Base-by-base conservation (phyloP, 23 red algal species). In the Chondrus crispus region DNA sequence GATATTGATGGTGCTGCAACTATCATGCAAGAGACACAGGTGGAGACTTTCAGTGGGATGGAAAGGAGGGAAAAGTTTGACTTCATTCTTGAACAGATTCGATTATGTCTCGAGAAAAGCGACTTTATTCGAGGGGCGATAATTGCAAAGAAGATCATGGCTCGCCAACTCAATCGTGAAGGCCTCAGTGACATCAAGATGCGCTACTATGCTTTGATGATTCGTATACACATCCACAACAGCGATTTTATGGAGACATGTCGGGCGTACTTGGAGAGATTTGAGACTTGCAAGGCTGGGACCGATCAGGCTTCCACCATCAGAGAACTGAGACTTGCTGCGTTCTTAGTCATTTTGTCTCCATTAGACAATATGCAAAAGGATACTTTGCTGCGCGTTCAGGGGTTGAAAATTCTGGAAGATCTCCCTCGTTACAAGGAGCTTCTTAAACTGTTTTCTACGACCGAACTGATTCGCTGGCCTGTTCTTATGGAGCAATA, bases 1-100 rank as follows among this genome's bases (percentile, higher is more conserved):
- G 95, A 99, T 47, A 80, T 99, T 60, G 74, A 74, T 18, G 77
- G 42, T 5, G 97, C 97, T 1, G 94, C 91, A n/a, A 54, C 87
- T 32, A 90, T 99, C 26, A 95, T 99, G 97, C 91, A 99, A 82
- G 97, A 99, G 57, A 76, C 96, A 62, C 97, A 96, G 78, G 94
- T 99, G 4, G 97, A 99, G 79, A 99, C 97, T 48, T 99, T 95
- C 87, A 87, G 97, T 38, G 91, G 82, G 3, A 99, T 99, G 97
- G 97, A 99, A 57, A 82, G 95, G 68, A 18, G 46, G 38, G 97
- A 99, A 43, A 99, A 99, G 87, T 92, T 87, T 68, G 94, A 92
- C 3, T 96, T 99, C 76, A 96, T 99, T 45, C 53, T 99, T 32
- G 97, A 99, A 55, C 97, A 99, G 88, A 84, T 99, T 30, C 73